phyloP scores from a whole-genome alignment of 768 basidiomycete species.

The Asterophora lycoperdoides region DNA sequence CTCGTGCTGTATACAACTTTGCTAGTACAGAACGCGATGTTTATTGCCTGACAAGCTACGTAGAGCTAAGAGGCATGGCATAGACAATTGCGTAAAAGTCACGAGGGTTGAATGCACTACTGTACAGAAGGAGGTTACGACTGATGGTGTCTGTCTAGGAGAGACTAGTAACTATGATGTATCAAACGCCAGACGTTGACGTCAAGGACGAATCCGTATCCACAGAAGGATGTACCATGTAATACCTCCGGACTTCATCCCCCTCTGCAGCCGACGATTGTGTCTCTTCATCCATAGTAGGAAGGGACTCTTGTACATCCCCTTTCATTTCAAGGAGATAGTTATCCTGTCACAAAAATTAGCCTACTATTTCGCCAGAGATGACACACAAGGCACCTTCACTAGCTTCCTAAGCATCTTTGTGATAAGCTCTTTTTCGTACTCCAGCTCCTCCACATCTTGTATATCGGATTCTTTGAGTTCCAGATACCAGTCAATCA shows the following conservation, averaged over 20 bases:
- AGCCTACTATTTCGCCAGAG: not conserved
- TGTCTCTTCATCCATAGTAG: conserved; percentile 58
- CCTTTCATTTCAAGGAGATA: conserved; percentile 82
- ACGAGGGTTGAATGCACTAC: no score
- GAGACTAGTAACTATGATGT: not conserved
- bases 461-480: conserved; percentile 77
- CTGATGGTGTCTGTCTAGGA: no score
- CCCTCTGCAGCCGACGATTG: conserved; percentile 48
- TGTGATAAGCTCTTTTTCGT: conserved; percentile 83
- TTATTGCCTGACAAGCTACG: no score
- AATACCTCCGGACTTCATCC: conserved; percentile 67
- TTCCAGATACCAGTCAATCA: conserved; percentile 97
- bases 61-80: no score
- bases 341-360: conserved; percentile 54
- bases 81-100: no score
- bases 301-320: conserved; percentile 77
- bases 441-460: conserved; percentile 83
- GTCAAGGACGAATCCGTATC: conserved; percentile 62
- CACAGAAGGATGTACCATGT: conserved; percentile 88
- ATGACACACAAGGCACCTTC: conserved; percentile 53
- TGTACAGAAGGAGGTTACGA: no score
- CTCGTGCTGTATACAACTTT: no score
- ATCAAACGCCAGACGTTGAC: conserved; percentile 23
- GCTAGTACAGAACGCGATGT: conserved; percentile 15
- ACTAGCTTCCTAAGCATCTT: conserved; percentile 89